phyloP scores from a whole-genome alignment of 257 asterid genomes.

The Solanum stenotomum region DNA sequence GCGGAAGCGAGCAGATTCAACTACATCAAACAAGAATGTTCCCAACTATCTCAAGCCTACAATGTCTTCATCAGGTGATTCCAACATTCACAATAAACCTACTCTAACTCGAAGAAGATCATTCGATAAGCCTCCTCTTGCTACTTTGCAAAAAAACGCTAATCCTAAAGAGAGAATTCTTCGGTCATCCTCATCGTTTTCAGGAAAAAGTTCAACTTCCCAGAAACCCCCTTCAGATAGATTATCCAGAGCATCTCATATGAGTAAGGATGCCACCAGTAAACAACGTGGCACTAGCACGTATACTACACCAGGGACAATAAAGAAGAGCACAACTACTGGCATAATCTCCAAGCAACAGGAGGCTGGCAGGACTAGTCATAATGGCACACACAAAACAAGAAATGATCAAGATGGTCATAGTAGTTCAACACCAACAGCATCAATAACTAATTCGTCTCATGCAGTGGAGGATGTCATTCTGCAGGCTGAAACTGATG shows the following conservation, averaged over 20 bases:
- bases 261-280: conserved; percentile 23
- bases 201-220: conserved; percentile 6
- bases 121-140: conserved; percentile 47
- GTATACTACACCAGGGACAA: conserved; percentile 19
- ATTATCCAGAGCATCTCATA: conserved; percentile 9
- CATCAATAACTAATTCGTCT: not conserved
- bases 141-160: conserved; percentile 23
- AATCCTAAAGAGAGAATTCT: conserved; percentile 18
- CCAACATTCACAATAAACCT: conserved; percentile 9
- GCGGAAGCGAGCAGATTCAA: conserved; percentile 8
- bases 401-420: not conserved
- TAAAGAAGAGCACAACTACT: conserved; percentile 13
- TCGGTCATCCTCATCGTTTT: conserved; percentile 32
- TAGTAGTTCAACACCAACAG: not conserved
- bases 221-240: conserved; percentile 20
- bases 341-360: conserved; percentile 14
- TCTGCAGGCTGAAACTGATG: not conserved
- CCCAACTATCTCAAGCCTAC: conserved; percentile 64
- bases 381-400: not conserved
- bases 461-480: not conserved
- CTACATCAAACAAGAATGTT: conserved; percentile 15
- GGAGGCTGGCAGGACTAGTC: not conserved
- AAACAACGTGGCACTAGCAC: conserved; percentile 6
- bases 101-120: conserved; percentile 38
- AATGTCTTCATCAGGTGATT: not conserved